phyloP scores from a whole-genome alignment of 345 rosid genomes.

The Hibiscus tridactylites region DNA sequence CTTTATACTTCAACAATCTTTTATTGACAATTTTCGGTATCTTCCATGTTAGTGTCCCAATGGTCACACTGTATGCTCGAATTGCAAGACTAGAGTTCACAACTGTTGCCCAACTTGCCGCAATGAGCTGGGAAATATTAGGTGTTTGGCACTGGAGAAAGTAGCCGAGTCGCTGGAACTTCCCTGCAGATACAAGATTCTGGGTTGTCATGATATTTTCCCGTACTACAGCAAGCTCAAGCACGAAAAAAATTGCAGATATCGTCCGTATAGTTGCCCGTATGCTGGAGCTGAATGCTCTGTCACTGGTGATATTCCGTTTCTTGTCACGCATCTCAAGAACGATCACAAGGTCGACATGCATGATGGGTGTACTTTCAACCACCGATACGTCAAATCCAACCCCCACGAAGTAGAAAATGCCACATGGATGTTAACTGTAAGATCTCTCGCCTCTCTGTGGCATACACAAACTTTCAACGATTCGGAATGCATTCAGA shows the following conservation, averaged over 20 bases:
- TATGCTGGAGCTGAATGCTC: conserved; percentile 87
- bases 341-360: conserved; percentile 88
- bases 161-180: conserved; percentile 77
- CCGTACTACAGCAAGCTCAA: conserved; percentile 76
- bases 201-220: conserved; percentile 70
- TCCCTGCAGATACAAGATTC: conserved; percentile 62
- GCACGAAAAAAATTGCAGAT: conserved; percentile 69
- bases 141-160: conserved; percentile 85
- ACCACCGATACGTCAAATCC: conserved; percentile 82
- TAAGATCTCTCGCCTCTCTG: conserved; percentile 23
- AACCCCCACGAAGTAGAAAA: conserved; percentile 85
- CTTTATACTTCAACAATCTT: not conserved
- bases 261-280: conserved; percentile 72
- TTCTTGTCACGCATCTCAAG: conserved; percentile 64
- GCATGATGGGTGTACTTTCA: conserved; percentile 82
- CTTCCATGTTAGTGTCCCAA: conserved; percentile 61
- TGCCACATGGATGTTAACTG: conserved; percentile 97
- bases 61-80: conserved; percentile 78
- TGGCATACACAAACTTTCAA: not conserved
- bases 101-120: conserved; percentile 84
- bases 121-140: conserved; percentile 75
- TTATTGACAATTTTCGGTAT: conserved; percentile 2
- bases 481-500: not conserved
- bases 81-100: conserved; percentile 62
- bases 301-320: conserved; percentile 64